Conservation (phyloP, 208 protist genomes). For the Trypanosoma caninum region DNA sequence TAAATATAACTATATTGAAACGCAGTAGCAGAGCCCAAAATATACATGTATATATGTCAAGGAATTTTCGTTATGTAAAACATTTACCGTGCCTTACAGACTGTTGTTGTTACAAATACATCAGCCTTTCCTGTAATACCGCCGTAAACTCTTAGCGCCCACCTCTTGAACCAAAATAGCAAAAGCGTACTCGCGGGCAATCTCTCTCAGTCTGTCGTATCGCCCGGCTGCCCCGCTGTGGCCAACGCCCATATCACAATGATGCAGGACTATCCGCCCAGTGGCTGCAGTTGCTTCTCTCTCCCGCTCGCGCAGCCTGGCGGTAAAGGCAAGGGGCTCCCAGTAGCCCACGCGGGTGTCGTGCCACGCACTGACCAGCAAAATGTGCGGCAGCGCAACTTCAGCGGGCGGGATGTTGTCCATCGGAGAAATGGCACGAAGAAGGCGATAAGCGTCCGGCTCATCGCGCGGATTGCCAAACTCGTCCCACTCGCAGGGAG, state of each 20-base stretch:
- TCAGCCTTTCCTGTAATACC: no score
- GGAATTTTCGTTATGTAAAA: no score
- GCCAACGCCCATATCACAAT: conserved; percentile 50
- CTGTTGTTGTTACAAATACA: no score
- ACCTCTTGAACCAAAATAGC: conserved; percentile 18
- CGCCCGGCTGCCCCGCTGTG: conserved; percentile 61
- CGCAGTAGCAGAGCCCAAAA: not conserved
- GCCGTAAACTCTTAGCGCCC: no score
- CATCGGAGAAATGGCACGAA: conserved; percentile 65
- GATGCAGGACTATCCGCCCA: conserved; percentile 32
- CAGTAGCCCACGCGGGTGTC: conserved; percentile 70
- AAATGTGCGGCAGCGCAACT: conserved; percentile 35
- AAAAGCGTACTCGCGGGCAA: conserved; percentile 72
- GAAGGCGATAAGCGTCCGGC: conserved; percentile 52
- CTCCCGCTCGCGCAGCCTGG: conserved; percentile 28
- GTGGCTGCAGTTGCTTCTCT: not conserved
- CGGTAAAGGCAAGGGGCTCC: conserved; percentile 56
- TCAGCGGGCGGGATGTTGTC: conserved; percentile 45
- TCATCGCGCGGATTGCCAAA: conserved; percentile 84
- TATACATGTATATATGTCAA: conserved; percentile 9
- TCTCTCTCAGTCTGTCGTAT: conserved; percentile 51
- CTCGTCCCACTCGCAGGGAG: conserved; percentile 81
- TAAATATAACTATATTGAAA: conserved; percentile 1
- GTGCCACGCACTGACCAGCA: conserved; percentile 56
- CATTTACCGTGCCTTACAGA: no score